Percentiles rank a stretch among this genome's conserved stretches.
phyloP scores from a whole-genome alignment of 805 yeast species.

The Zygosaccharomyces kombuchaensis region DNA sequence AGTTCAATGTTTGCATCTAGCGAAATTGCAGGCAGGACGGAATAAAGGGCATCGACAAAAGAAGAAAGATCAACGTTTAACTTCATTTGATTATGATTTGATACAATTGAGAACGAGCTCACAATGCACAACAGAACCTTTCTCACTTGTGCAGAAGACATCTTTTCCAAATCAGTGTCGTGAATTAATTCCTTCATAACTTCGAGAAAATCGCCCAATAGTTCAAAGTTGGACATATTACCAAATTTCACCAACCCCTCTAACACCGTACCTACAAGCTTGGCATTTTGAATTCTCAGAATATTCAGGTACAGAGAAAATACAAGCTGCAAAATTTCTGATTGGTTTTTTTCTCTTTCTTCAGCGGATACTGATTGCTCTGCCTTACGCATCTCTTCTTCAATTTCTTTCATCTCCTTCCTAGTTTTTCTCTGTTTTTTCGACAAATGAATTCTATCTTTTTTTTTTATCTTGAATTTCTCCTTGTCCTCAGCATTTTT shows the following conservation, averaged over 20 bases:
- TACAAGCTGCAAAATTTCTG: slow-evolving; percentile 71
- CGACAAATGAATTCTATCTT: slow-evolving; percentile 86
- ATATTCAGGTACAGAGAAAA: slow-evolving; percentile 74
- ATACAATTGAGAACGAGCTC: slow-evolving; percentile 82
- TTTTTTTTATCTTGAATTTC: slow-evolving; percentile 60
- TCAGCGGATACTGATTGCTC: slow-evolving; percentile 84
- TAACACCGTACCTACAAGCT: slow-evolving; percentile 76
- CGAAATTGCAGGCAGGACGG: slow-evolving; percentile 60
- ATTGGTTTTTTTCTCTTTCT: slow-evolving; percentile 80
- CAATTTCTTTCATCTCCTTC: slow-evolving; percentile 82
- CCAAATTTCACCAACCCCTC: slow-evolving; percentile 92
- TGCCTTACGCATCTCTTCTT: slow-evolving; percentile 82
- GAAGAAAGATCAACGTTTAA: slow-evolving; percentile 76
- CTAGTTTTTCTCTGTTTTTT: slow-evolving; percentile 84
- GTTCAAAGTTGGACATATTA: slow-evolving; percentile 85
- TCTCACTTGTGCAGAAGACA: slow-evolving; percentile 51
- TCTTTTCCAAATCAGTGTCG: slow-evolving; percentile 46
- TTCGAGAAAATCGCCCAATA: slow-evolving; percentile 87
- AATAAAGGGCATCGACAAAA: slow-evolving; percentile 72
- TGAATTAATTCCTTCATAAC: slow-evolving; percentile 77
- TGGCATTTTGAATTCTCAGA: slow-evolving; percentile 56
- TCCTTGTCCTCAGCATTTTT: slow-evolving; percentile 43
- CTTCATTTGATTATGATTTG: slow-evolving; percentile 67
- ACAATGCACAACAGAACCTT: slow-evolving; percentile 77
- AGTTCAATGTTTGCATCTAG: slow-evolving; percentile 82